Evolutionary conservation across 768 basidiomycete genomes (phyloP), one percentile per base, ranked within the genome.

Genomic region (Hericium rajendrae): DNA sequence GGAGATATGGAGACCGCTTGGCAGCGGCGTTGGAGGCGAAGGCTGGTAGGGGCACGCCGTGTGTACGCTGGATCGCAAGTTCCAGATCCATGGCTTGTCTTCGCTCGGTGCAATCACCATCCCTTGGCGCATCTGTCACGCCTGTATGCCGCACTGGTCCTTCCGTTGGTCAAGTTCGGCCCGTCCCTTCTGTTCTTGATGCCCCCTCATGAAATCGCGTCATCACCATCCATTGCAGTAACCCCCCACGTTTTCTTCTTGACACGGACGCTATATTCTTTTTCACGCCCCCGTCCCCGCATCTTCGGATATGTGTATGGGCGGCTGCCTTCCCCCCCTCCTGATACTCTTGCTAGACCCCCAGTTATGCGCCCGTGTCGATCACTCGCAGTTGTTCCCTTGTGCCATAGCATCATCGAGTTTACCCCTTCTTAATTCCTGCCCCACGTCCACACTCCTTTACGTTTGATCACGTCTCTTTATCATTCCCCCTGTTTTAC

Each of bases 201-300:
- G 38, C 15, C 13, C 52, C n/a, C 24, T 11, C 32, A 53, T 40
- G 26, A 18, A 38, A 26, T 37, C 26, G n/a, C 54, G 12, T n/a
- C 54, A n/a, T 46, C 20, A 41, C 24, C 40, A 39, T 53, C 38
- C 43, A 46, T 54, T 54, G 39, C 54, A 26, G 16, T 43, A 26
- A 50, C 39, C 53, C 51, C 52, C 50, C 54, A n/a, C 24, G 18
- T 40, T 64, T 72, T 71, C 70, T 71, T 60, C 71, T 71, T 71
- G 70, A 75, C 72, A 86, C 84, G 86, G 86, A 88, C 86, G 86
- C 85, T 84, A 72, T 61, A 79, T 84, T 80, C 70, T 32, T 74
- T 76, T 85, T 81, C 82, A 84, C 64, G 77, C 66, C 60, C 49
- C 24, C 28, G 49, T 59, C 56, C 48, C 64, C 61, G 56, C 56